Evolutionary conservation across 2,329 filamentous ascomycete species (phyloP), one percentile per base, ranked within the genome.

Genomic region (Epicoccum nigrum): DNA sequence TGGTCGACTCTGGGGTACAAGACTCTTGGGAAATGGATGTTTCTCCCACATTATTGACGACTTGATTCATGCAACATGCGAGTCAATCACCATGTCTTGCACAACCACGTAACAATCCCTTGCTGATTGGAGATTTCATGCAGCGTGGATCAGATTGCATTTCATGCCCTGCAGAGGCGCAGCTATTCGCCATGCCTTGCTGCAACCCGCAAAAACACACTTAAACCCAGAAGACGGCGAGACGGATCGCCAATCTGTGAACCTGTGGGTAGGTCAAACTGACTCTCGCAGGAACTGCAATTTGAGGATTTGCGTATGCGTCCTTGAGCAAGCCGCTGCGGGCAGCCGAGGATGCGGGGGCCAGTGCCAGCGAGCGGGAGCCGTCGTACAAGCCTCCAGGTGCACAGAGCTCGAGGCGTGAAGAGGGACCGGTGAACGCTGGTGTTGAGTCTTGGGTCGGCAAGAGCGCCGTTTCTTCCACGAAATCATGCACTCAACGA

Each of bases 11-110:
- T 62, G 57, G 53, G 58, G 54, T 48, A 55, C 45, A 62, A 58
- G 56, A 51, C 53, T 59, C 54, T 23, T 55, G 34, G 17, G 38
- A 49, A 21, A 43, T 51, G 53, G 46, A 54, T 51, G 54, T 57
- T 51, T 51, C 43, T 45, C 43, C 41, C 38, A 54, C 56, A 58
- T 54, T 47, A 53, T 53, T 55, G 34, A 45, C 55, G 56, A 51
- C 59, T 60, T 55, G 56, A 56, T 62, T 59, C 55, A 61, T 61
- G 58, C 49, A 42, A 34, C 47, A 25, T 33, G 17, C n/a, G 33
- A 15, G 31, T 40, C 23, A 15, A 31, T 32, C 25, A 27, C 42
- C 31, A 28, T 38, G 42, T 20, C 15, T 41, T 46, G 48, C 48
- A 38, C 31, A 25, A 46, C 42, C 20, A 25, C 15, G 16, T n/a